Evolutionary conservation across 2,329 filamentous ascomycete species (phyloP).

Genomic region (Aplosporella prunicola): DNA sequence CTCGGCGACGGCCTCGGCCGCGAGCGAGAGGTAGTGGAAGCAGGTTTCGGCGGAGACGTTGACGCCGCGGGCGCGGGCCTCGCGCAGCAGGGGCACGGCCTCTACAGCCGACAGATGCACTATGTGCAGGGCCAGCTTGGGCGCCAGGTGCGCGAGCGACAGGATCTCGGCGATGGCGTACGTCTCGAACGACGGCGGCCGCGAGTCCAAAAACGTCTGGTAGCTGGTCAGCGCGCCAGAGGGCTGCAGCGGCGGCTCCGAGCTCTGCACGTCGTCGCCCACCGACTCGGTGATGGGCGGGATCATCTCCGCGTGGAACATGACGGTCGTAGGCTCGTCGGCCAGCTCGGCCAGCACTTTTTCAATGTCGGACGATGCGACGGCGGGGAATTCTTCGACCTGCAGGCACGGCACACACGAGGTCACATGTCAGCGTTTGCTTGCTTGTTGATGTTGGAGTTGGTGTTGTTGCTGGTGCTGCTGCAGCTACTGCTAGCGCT

Average conservation of each 20-base stretch:
- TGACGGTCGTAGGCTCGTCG: constrained; percentile 76
- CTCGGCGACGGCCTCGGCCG: constrained; percentile 69
- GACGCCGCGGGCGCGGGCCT: constrained; percentile 62
- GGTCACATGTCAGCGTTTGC: too few species aligned
- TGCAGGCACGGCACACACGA: constrained; percentile 26
- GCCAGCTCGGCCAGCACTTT: constrained; percentile 74
- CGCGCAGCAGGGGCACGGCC: constrained; percentile 70
- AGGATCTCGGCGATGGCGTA: constrained; percentile 84
- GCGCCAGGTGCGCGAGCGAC: constrained; percentile 68
- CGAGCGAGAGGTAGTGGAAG: constrained; percentile 85
- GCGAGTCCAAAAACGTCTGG: constrained; percentile 82
- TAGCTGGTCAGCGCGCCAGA: constrained; percentile 68
- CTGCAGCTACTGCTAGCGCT: too few species aligned
- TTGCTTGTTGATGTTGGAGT: too few species aligned
- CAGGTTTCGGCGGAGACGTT: constrained; percentile 92
- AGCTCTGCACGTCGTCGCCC: constrained; percentile 63
- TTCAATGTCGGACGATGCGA: constrained; percentile 69
- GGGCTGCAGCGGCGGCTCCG: constrained; percentile 59
- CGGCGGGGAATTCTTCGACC: constrained; percentile 92
- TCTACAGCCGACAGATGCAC: constrained; percentile 87
- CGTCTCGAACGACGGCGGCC: constrained; percentile 82
- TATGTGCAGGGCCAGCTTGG: constrained; percentile 78
- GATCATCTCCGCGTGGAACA: constrained; percentile 99
- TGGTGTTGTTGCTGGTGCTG: too few species aligned
- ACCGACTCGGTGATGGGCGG: constrained; percentile 75